Base-by-base conservation (phyloP, 129 eudicot species). In the Apium graveolens region DNA sequence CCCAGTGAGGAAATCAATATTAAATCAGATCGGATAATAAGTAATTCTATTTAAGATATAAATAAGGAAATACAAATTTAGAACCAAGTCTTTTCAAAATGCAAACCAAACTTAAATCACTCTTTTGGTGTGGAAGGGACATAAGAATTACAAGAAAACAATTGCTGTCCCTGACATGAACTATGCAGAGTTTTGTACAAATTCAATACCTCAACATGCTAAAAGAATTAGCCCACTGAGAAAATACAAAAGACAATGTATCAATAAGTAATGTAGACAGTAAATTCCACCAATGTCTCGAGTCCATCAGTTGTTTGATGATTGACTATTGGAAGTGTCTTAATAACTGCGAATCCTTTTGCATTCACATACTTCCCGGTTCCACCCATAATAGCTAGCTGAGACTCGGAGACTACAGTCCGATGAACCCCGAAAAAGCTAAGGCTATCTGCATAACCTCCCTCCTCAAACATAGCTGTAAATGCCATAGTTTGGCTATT, bases 321-420 rank as follows among this genome's bases (percentile, higher is more conserved):
- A 80, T 79, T 51, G 11, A 78, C 79, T 32, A 82, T 82, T 7
- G 88, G 93, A 32, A 85, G 83, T 0, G 92, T 86, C 89, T 88
- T 88, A 13, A 87, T 82, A 20, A 74, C 81, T 18, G 90, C 90
- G 75, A 83, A 81, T 26, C 97, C 97, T 82, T 90, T 90, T 2
- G 96, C 97, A 78, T 90, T 87, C 38, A 88, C 90, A 49, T 83
- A 90, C 87, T 88, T 90, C 10, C 97, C 96, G 0, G 96, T 92
- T 14, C 97, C 97, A 24, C 97, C 97, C 97, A 92, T 90, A 45
- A 92, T 78, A 20, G 92, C 96, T 48, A 92, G 82, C 51, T 88
- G 92, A 44, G 97, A 92, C 85, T 92, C 87, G 0, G 96, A 88
- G 45, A 87, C 93, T 11, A 86, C 91, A 10, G 83, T 80, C 63